Percentiles rank a stretch among this genome's conserved stretches.
These are phyloP conservation scores for Eucalyptus melliodora DNA, from an alignment of 345 rosid species.

Conservation along the genomic window DNA sequence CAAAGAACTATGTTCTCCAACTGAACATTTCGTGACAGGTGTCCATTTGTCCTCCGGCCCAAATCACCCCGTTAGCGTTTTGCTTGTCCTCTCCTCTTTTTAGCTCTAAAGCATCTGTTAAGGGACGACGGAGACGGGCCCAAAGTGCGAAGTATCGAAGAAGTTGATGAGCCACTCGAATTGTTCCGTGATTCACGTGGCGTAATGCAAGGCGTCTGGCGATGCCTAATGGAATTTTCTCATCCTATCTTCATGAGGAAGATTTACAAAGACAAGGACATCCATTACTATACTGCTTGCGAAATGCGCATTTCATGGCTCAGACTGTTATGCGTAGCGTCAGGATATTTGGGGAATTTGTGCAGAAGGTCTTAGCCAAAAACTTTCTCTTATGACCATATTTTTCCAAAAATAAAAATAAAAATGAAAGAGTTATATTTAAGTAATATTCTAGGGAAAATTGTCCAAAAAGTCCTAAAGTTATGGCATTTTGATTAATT, in stretches of 20 bases:
- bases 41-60: neutral
- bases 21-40: neutral
- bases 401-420: too few species aligned
- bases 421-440: too few species aligned
- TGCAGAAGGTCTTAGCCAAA: too few species aligned
- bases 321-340: too few species aligned
- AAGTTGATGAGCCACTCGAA: neutral
- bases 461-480: neutral
- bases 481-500: too few species aligned
- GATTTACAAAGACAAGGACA: neutral
- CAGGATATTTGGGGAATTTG: too few species aligned
- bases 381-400: too few species aligned
- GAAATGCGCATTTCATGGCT: neutral
- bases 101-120: neutral
- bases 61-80: neutral
- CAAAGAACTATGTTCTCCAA: neutral
- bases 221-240: neutral
- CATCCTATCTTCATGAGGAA: neutral
- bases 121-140: neutral
- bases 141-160: neutral
- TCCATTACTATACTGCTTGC: neutral
- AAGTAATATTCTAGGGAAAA: too few species aligned
- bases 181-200: neutral
- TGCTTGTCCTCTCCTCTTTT: neutral
- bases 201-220: neutral